Evolutionary conservation across 2,329 filamentous ascomycete species (phyloP), one percentile per base, ranked within the genome.

Genomic region (Ophiostoma sp.): DNA sequence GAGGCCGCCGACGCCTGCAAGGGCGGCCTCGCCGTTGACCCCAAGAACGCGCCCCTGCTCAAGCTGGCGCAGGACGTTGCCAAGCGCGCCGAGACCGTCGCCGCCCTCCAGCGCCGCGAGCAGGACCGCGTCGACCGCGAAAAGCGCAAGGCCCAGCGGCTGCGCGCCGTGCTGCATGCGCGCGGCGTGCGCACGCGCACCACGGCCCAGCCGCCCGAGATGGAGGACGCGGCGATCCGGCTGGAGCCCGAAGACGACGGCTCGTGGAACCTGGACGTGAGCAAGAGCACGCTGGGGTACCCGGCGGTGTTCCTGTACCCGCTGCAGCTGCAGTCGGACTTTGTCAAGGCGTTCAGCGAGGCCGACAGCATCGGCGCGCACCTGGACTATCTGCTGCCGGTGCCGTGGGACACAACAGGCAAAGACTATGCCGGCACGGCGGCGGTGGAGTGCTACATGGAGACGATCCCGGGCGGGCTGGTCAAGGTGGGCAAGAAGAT

Each of bases 401-500:
- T 93, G 76, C 93, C 93, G 15, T 99, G 95, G 95, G 95, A 98
- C 39, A 52, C 44, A 80, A 84, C 1, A 1, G 57, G 13, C 17
- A 48, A 52, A 31, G 88, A 88, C 76, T 97, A 97, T 79, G 97
- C 96, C 78, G 85, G 81, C 0, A 75, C 84, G 0, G 82, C 83
- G 0, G 82, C 80, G 0, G 92, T 97, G 4, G 93, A 97, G 75
- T 95, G 92, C 76, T 98, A 92, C 79, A 90, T 96, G 83, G 93
- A 97, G 82, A 98, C 93, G 0, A 80, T 81, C 4, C 82, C 83
- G 0, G 93, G 93, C 0, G 93, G 94, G 0, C 79, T 99, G 75
- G 87, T 97, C 76, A 97, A 96, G 81, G 89, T 94, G 31, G 94
- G 95, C 67, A 94, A 92, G 85, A 95, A 94, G 77, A 84, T 95